A percentile compares a stretch with the other conserved stretches of the same genome.
Conservation (phyloP, 1,284 basidiomycete genomes). For the Cutaneotrichosporon cavernicola region DNA sequence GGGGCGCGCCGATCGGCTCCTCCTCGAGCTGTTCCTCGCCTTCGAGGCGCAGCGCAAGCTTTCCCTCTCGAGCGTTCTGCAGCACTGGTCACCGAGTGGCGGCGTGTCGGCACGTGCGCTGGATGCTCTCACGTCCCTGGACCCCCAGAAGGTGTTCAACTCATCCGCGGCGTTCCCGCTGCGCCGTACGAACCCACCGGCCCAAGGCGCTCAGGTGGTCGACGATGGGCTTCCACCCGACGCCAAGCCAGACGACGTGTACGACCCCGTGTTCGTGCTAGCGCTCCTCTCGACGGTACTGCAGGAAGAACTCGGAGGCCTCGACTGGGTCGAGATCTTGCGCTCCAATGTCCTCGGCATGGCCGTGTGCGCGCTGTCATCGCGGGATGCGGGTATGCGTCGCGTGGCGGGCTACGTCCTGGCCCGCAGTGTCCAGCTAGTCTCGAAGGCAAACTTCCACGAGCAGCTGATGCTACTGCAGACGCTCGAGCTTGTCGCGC, state of each 20-base stretch:
- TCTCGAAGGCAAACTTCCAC: slow-evolving; percentile 60
- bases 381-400: slow-evolving; percentile 64
- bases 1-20: slow-evolving; percentile 61
- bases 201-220: background rate
- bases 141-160: slow-evolving; percentile 66
- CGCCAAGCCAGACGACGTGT: slow-evolving; percentile 54
- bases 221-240: slow-evolving; percentile 26
- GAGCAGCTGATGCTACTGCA: slow-evolving; percentile 76
- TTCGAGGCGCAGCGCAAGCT: slow-evolving; percentile 72
- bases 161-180: slow-evolving; percentile 72
- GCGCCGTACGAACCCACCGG: slow-evolving; percentile 11
- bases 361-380: slow-evolving; percentile 70
- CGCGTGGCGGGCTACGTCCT: slow-evolving; percentile 54
- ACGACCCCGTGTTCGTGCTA: slow-evolving; percentile 79
- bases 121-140: slow-evolving; percentile 69
- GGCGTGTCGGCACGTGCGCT: slow-evolving; percentile 57
- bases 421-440: slow-evolving; percentile 15
- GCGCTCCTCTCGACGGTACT: slow-evolving; percentile 67
- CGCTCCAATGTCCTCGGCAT: slow-evolving; percentile 76
- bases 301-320: slow-evolving; percentile 61
- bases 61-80: slow-evolving; percentile 64
- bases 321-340: slow-evolving; percentile 81
- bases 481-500: slow-evolving; percentile 70
- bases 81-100: slow-evolving; percentile 60
- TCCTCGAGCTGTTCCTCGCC: slow-evolving; percentile 71